Base-by-base conservation (phyloP, 345 rosid species). In the Hevea brasiliensis region DNA sequence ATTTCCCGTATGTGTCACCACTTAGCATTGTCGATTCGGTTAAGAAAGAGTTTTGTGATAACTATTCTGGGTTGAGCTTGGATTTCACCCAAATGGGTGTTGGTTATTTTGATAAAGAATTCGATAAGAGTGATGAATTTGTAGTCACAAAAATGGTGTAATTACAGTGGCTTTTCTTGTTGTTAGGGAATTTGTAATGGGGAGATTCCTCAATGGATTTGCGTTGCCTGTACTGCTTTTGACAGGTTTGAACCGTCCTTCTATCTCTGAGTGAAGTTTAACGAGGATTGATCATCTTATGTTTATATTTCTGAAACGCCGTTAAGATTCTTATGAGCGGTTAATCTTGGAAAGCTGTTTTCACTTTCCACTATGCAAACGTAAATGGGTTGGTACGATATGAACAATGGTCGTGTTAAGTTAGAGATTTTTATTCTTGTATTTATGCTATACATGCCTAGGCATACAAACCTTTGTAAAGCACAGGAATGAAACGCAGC, bases 191-290 rank as follows among this genome's bases (percentile, higher is more conserved):
- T 17, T 57, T 59, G 57, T 24, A 55, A 86, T 84, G 86, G 87
- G 84, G 80, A 74, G 65, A 54, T 74, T 83, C 76, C 71, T 87
- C 53, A 71, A 26, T 66, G 85, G 86, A 63, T 83, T 87, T 72
- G 76, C 81, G 15, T 81, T 87, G 85, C 88, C 86, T 61, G 59
- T 79, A 69, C 82, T 87, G 72, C 85, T 87, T 55, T 73, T 87
- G 45, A 74, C 86, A 79, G 85, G 90, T 87, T 75, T 65, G 73
- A 44, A 64, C 48, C 24, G 35, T 66, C 58, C 41, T 60, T 20
- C 20, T 57, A 27, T 55, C 37, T 5, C 14, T 15, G 20, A 55
- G 44, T 27, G 64, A 60, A 60, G 17, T 60, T 47, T 47, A 12
- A 12, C 3, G 6, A 60, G 9, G 9, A 6, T 60, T 1, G 27